Percentiles rank a stretch among this genome's conserved stretches.
These are phyloP conservation scores for Dioscorea dumetorum DNA, from an alignment of 106 monocot species.

Conservation along the genomic window DNA sequence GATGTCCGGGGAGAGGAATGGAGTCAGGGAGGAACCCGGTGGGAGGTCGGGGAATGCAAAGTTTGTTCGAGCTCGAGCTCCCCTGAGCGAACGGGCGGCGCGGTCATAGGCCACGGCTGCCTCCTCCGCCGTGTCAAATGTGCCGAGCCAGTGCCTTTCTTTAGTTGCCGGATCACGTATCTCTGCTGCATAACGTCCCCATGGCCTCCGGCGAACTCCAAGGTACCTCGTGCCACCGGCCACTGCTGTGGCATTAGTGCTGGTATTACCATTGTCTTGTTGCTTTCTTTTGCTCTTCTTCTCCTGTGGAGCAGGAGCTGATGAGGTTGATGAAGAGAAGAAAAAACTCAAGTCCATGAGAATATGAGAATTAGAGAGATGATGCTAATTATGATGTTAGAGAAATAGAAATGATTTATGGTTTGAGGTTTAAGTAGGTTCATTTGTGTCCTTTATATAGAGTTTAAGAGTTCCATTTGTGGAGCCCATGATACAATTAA, in stretches of 20 bases:
- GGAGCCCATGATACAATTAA: neutral
- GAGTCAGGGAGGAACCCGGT: constrained; percentile 64
- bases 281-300: constrained; percentile 33
- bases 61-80: constrained; percentile 60
- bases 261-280: neutral
- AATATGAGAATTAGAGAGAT: neutral
- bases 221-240: constrained; percentile 26
- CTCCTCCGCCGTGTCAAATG: constrained; percentile 82
- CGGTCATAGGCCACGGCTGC: constrained; percentile 73
- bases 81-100: constrained; percentile 56
- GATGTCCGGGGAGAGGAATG: constrained; percentile 55
- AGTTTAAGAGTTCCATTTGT: neutral
- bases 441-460: constrained; percentile 7
- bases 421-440: neutral
- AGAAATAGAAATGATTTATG: too few relatives aligned
- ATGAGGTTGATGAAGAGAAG: constrained; percentile 17
- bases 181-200: constrained; percentile 82
- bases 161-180: constrained; percentile 75
- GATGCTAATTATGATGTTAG: too few relatives aligned
- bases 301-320: constrained; percentile 15
- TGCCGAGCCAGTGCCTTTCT: constrained; percentile 81
- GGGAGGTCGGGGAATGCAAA: constrained; percentile 71
- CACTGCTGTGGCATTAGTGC: constrained; percentile 12
- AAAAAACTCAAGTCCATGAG: constrained; percentile 37
- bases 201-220: constrained; percentile 67